Percentiles rank a stretch among this genome's conserved stretches.
phyloP scores from a whole-genome alignment of 1,284 basidiomycete genomes.

The Termitomyces sp. region DNA sequence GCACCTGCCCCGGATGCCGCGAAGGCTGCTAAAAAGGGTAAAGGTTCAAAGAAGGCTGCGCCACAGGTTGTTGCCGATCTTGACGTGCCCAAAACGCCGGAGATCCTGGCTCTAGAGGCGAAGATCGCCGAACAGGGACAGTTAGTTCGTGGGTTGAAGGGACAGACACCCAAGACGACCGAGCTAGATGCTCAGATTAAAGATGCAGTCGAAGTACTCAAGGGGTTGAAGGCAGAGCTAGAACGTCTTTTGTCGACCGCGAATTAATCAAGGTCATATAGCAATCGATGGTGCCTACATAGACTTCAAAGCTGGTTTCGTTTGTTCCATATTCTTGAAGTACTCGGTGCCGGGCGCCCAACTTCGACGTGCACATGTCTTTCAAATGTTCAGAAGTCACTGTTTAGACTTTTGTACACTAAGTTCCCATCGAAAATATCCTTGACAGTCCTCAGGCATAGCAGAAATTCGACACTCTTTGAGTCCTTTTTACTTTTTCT shows the following conservation, averaged over 20 bases:
- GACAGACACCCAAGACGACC: constrained; percentile 58
- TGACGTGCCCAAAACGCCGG: constrained; percentile 56
- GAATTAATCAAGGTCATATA: neutral
- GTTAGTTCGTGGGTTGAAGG: constrained; percentile 63
- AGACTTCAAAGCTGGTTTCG: too few relatives aligned
- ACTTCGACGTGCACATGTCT: too few relatives aligned
- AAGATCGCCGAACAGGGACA: constrained; percentile 74
- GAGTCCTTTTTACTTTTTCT: neutral
- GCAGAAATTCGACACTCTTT: neutral
- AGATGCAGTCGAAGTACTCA: constrained; percentile 46
- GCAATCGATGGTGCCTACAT: neutral
- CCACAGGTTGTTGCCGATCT: constrained; percentile 21
- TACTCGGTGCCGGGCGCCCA: too few relatives aligned
- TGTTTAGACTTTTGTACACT: too few relatives aligned
- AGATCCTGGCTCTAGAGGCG: constrained; percentile 60
- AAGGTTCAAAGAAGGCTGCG: constrained; percentile 41
- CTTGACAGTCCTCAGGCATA: too few relatives aligned
- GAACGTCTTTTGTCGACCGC: constrained; percentile 17
- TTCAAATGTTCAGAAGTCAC: too few relatives aligned
- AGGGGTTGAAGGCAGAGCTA: constrained; percentile 45
- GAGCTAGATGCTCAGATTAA: constrained; percentile 67
- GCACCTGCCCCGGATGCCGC: constrained; percentile 3
- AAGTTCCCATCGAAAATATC: too few relatives aligned
- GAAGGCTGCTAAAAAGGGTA: constrained; percentile 45
- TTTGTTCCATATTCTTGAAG: too few relatives aligned